A percentile compares a stretch with the other conserved stretches of the same genome.
Conservation (phyloP, 352 stramenopile species). For the Phytophthora citricola region DNA sequence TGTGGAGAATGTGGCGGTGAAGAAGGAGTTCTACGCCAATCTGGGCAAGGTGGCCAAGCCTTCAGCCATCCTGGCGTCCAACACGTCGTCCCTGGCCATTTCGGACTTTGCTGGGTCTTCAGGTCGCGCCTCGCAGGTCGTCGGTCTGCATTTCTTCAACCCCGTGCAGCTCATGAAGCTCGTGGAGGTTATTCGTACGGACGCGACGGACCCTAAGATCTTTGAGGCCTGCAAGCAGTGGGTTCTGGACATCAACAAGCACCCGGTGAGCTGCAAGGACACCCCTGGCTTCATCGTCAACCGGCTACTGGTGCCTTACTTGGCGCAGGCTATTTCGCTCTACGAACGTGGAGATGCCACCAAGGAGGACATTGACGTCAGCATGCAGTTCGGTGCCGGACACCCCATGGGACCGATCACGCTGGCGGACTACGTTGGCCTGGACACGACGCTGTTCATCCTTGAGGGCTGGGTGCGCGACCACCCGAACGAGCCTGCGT, state of each 20-base stretch:
- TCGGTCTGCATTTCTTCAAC: constrained; percentile 99
- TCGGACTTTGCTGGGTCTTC: constrained; percentile 95
- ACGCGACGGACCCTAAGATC: constrained; percentile 90
- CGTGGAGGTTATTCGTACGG: constrained; percentile 96
- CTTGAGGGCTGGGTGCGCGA: constrained; percentile 96
- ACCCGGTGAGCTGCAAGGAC: constrained; percentile 94
- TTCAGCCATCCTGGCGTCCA: constrained; percentile 96
- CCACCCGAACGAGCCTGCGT: constrained; percentile 95
- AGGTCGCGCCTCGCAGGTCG: constrained; percentile 91
- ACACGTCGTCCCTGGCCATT: constrained; percentile 96
- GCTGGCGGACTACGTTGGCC: constrained; percentile 96
- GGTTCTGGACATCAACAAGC: constrained; percentile 94
- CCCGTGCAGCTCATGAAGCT: constrained; percentile 96
- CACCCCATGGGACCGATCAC: constrained; percentile 97
- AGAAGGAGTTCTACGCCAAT: constrained; percentile 94
- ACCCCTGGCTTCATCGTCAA: constrained; percentile 99
- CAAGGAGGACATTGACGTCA: constrained; percentile 97
- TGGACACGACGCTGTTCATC: constrained; percentile 97
- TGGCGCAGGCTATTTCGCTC: constrained; percentile 92
- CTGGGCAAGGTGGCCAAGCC: constrained; percentile 91
- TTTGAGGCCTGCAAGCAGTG: constrained; percentile 94
- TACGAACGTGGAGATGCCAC: constrained; percentile 95
- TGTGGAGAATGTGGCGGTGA: constrained; percentile 96
- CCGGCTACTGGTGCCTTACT: constrained; percentile 83
- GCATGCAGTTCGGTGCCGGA: constrained; percentile 96